A percentile compares a stretch with the other conserved stretches of the same genome.
phyloP scores from a whole-genome alignment of 495 filamentous ascomycete genomes.

The Corynascus novoguineensis region DNA sequence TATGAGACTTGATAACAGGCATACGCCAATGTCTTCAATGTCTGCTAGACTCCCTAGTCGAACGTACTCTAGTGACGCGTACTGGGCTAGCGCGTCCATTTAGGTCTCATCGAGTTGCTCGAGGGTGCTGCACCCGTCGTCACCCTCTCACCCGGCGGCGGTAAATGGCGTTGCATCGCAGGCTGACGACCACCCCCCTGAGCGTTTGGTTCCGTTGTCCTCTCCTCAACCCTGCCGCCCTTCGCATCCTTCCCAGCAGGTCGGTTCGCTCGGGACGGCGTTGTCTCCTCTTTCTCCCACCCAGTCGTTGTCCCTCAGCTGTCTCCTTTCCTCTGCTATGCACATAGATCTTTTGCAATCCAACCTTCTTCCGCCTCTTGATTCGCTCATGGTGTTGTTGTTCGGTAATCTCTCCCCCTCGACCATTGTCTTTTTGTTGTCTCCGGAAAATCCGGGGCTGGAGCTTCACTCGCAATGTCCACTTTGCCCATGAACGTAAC shows the following conservation, averaged over 20 bases:
- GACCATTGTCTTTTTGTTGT: not conserved
- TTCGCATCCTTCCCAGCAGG: not conserved
- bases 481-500: too few species aligned
- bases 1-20: not conserved
- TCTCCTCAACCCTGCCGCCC: not conserved
- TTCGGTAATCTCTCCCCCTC: not conserved
- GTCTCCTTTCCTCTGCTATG: too few species aligned
- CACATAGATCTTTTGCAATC: not conserved
- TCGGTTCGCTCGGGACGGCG: not conserved
- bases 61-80: too few species aligned
- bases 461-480: too few species aligned
- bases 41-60: too few species aligned
- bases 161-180: slow-evolving; percentile 1
- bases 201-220: not conserved
- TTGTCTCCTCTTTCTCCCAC: not conserved
- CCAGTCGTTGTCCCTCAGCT: not conserved
- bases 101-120: not conserved
- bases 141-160: not conserved
- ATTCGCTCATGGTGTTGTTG: not conserved
- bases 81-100: not conserved
- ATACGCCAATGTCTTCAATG: too few species aligned
- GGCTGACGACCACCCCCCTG: not conserved
- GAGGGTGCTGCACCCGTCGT: not conserved
- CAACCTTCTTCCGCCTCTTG: not conserved
- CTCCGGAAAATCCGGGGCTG: not conserved